phyloP scores from a whole-genome alignment of 257 asterid genomes.

The Solanum boliviense region DNA sequence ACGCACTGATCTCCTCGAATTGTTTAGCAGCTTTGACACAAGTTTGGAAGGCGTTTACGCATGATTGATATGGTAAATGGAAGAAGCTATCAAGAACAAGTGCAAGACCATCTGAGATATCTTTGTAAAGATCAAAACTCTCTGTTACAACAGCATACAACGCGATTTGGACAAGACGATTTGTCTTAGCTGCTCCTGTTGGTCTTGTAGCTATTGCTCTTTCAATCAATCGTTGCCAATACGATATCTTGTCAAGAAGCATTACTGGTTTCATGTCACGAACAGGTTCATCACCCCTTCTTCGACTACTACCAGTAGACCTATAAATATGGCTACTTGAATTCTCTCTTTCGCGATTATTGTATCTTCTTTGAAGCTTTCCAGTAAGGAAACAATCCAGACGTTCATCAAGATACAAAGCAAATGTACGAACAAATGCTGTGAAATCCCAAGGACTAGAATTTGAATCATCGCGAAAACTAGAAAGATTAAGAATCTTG shows the following conservation, averaged over 20 bases:
- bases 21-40: conserved; percentile 68
- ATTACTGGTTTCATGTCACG: conserved; percentile 71
- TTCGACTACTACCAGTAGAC: conserved; percentile 16
- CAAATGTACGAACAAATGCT: conserved; percentile 64
- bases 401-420: conserved; percentile 73
- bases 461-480: conserved; percentile 71
- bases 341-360: conserved; percentile 8
- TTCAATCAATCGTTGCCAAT: conserved; percentile 72
- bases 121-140: conserved; percentile 64
- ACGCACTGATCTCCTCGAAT: conserved; percentile 49
- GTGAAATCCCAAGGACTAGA: conserved; percentile 88
- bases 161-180: conserved; percentile 45
- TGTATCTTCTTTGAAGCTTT: conserved; percentile 40
- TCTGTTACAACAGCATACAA: conserved; percentile 69
- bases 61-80: conserved; percentile 56
- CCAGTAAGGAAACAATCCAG: conserved; percentile 75
- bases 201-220: conserved; percentile 77
- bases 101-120: conserved; percentile 64
- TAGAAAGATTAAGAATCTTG: conserved; percentile 59
- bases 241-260: conserved; percentile 56
- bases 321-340: conserved; percentile 8
- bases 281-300: conserved; percentile 33
- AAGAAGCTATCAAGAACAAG: conserved; percentile 63
- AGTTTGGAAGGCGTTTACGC: conserved; percentile 56
- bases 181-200: conserved; percentile 49